phyloP scores from a whole-genome alignment of 108 stramenopile genomes.

The Tribonema minus region DNA sequence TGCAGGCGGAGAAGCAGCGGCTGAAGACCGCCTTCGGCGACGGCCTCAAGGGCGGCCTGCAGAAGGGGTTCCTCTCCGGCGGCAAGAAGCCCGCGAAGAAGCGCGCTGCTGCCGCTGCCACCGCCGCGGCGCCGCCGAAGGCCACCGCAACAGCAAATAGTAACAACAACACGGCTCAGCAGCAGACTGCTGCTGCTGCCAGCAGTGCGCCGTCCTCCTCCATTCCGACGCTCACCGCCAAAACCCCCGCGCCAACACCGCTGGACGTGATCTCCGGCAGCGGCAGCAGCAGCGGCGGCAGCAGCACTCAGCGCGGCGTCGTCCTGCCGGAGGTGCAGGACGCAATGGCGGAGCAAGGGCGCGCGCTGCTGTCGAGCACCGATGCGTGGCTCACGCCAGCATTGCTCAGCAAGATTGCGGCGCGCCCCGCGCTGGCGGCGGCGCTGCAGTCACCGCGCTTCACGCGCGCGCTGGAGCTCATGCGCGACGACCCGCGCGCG shows the following conservation, averaged over 20 bases:
- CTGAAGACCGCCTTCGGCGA: conserved; percentile 11
- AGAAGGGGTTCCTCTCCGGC: conserved; percentile 23
- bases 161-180: neutral
- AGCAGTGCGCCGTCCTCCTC: neutral
- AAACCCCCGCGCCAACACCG: neutral
- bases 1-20: neutral
- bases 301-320: neutral
- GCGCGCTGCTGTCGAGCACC: neutral
- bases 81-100: neutral
- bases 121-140: neutral
- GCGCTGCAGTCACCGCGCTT: conserved; percentile 28
- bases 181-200: neutral
- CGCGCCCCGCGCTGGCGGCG: conserved; percentile 14
- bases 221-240: conserved; percentile 14
- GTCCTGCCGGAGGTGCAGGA: conserved; percentile 37
- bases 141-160: neutral
- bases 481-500: conserved; percentile 4
- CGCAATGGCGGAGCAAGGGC: conserved; percentile 8
- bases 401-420: conserved; percentile 5
- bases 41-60: conserved; percentile 1
- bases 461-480: conserved; percentile 4
- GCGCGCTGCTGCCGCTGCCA: neutral
- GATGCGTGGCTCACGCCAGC: conserved; percentile 29
- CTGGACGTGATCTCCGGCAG: conserved; percentile 13
- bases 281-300: neutral